Conservation (phyloP, 2,329 filamentous ascomycete species). For the Gyromitra esculenta region DNA sequence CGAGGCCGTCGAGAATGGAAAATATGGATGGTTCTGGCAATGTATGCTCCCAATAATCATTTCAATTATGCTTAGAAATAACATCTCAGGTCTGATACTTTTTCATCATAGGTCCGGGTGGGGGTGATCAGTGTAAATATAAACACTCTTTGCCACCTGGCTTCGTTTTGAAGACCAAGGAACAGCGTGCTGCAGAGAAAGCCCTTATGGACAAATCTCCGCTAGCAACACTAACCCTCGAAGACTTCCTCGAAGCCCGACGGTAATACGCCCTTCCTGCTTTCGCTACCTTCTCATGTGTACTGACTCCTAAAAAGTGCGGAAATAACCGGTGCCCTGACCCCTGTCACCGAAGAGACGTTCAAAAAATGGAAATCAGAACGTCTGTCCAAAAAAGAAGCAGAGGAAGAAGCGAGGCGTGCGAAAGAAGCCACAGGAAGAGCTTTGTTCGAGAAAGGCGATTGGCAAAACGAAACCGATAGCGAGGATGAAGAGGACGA, state of each 20-base stretch:
- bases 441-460: constrained; percentile 94
- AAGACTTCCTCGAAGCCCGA: constrained; percentile 97
- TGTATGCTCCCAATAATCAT: constrained; percentile 64
- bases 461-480: constrained; percentile 77
- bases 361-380: constrained; percentile 99
- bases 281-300: constrained; percentile 6
- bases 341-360: constrained; percentile 88
- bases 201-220: constrained; percentile 95
- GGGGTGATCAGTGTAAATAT: constrained; percentile 98
- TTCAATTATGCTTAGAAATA: constrained; percentile 4
- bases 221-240: constrained; percentile 89
- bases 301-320: constrained; percentile 63
- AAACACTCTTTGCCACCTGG: constrained; percentile 93
- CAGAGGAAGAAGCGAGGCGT: constrained; percentile 86
- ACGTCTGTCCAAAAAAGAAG: constrained; percentile 91
- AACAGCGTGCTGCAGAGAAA: constrained; percentile 94
- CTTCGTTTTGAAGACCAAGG: constrained; percentile 98
- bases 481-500: constrained; percentile 69
- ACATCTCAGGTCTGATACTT: constrained; percentile 6
- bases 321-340: constrained; percentile 89
- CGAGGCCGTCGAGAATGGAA: constrained; percentile 94
- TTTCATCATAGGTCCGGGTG: constrained; percentile 71
- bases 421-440: constrained; percentile 96
- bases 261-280: constrained; percentile 61
- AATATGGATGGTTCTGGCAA: constrained; percentile 99